phyloP scores from a whole-genome alignment of 177 flowering plant species.

The Vitis hybrid region DNA sequence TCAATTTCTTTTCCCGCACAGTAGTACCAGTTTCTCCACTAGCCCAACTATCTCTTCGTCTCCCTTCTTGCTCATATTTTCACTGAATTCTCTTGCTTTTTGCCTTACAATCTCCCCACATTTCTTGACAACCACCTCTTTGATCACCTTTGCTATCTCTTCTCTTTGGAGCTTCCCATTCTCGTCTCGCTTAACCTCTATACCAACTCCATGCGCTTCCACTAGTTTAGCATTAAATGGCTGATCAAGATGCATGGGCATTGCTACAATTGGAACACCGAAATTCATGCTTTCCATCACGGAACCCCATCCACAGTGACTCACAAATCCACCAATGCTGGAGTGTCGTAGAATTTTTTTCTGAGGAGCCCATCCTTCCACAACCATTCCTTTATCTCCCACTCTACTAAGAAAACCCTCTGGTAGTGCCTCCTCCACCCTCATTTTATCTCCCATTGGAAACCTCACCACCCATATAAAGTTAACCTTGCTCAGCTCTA shows the following conservation, averaged over 20 bases:
- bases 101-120: slow-evolving; percentile 10
- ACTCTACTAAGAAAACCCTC: slow-evolving; percentile 16
- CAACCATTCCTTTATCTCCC: slow-evolving; percentile 18
- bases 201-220: slow-evolving; percentile 19
- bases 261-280: slow-evolving; percentile 28
- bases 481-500: slow-evolving; percentile 25
- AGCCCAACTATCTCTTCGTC: slow-evolving; percentile 15
- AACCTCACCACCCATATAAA: slow-evolving; percentile 42
- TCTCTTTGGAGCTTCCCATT: slow-evolving; percentile 16
- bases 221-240: slow-evolving; percentile 23
- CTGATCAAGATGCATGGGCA: slow-evolving; percentile 32
- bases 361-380: slow-evolving; percentile 30
- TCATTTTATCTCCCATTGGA: not conserved
- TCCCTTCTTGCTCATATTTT: slow-evolving; percentile 2
- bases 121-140: slow-evolving; percentile 16
- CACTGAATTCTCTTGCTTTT: slow-evolving; percentile 17
- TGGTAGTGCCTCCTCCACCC: slow-evolving; percentile 17
- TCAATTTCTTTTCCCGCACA: not conserved
- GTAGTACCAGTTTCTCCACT: not conserved
- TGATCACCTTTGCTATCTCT: slow-evolving; percentile 16
- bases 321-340: slow-evolving; percentile 32
- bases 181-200: slow-evolving; percentile 17
- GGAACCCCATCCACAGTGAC: slow-evolving; percentile 39
- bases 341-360: slow-evolving; percentile 13
- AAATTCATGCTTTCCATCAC: slow-evolving; percentile 23